Evolutionary conservation across 768 basidiomycete species (phyloP).

Genomic region (Rhodotorula babjevae): DNA sequence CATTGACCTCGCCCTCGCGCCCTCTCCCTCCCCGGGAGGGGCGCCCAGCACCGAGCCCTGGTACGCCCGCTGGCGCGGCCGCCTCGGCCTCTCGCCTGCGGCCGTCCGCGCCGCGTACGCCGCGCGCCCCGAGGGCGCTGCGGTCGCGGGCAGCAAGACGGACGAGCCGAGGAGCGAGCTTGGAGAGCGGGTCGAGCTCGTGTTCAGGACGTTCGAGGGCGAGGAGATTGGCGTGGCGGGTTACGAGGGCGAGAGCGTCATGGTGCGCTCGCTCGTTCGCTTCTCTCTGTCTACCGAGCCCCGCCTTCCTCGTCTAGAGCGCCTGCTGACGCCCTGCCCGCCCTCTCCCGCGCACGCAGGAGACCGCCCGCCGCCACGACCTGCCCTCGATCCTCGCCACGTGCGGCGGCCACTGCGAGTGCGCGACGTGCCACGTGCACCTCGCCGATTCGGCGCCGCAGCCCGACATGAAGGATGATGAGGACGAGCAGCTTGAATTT

Average conservation of each 20-base stretch:
- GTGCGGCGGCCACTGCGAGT: constrained; percentile 42
- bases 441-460: constrained; percentile 12
- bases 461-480: constrained; percentile 38
- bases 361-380: constrained; percentile 15
- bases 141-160: neutral
- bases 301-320: too few relatives aligned
- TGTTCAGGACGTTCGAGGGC: constrained; percentile 31
- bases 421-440: constrained; percentile 42
- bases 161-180: constrained; percentile 18
- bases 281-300: too few relatives aligned
- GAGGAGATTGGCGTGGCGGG: constrained; percentile 19
- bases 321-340: too few relatives aligned
- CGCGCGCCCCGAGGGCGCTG: neutral
- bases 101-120: constrained; percentile 6
- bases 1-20: constrained; percentile 11
- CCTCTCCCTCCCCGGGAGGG: neutral
- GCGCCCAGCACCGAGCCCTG: constrained; percentile 4
- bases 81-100: constrained; percentile 15
- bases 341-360: neutral
- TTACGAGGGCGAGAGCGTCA: constrained; percentile 39
- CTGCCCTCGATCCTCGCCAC: constrained; percentile 37
- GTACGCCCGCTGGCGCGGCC: constrained; percentile 39
- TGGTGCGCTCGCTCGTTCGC: constrained; percentile 9
- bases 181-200: constrained; percentile 33
- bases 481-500: constrained; percentile 43